A percentile compares a stretch with the other conserved stretches of the same genome.
Conservation (phyloP, 2,329 filamentous ascomycete genomes). For the Beauveria asiatica region DNA sequence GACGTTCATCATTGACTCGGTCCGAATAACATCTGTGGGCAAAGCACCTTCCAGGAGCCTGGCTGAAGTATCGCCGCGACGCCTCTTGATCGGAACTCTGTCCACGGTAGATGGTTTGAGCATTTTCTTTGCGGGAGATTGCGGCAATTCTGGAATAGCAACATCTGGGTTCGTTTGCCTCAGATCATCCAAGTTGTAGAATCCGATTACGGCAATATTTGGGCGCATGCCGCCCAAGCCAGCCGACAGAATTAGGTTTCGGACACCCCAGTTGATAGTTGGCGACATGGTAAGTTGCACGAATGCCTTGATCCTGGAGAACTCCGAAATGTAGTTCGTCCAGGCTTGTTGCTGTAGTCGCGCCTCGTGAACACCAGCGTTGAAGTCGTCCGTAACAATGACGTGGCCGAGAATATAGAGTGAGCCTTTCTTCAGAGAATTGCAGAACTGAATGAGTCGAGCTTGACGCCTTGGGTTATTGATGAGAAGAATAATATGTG, state of each 20-base stretch:
- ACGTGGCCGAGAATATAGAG: slow-evolving; percentile 82
- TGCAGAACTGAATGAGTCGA: slow-evolving; percentile 82
- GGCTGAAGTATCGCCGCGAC: slow-evolving; percentile 46
- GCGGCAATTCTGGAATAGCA: slow-evolving; percentile 43
- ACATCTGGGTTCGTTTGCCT: slow-evolving; percentile 49
- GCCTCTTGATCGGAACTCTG: slow-evolving; percentile 25
- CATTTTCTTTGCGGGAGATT: slow-evolving; percentile 27
- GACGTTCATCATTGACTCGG: slow-evolving; percentile 59
- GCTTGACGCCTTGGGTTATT: slow-evolving; percentile 77
- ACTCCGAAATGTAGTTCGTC: slow-evolving; percentile 77
- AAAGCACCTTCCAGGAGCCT: slow-evolving; percentile 49
- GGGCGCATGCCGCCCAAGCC: slow-evolving; percentile 82
- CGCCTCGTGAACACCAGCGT: slow-evolving; percentile 68
- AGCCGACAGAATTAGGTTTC: slow-evolving; percentile 73
- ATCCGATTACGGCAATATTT: slow-evolving; percentile 75
- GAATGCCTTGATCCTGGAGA: slow-evolving; percentile 79
- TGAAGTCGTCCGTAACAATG: slow-evolving; percentile 78
- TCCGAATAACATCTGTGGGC: slow-evolving; percentile 61
- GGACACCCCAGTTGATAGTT: slow-evolving; percentile 72
- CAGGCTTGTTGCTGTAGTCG: slow-evolving; percentile 72
- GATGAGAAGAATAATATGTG: slow-evolving; percentile 76
- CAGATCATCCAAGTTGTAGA: slow-evolving; percentile 73
- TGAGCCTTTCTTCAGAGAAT: slow-evolving; percentile 80
- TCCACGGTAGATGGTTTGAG: slow-evolving; percentile 20
- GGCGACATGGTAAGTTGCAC: slow-evolving; percentile 81